These are phyloP conservation scores for Geoglossum glabrum DNA, from an alignment of 495 filamentous ascomycete genomes.

Conservation along the genomic window DNA sequence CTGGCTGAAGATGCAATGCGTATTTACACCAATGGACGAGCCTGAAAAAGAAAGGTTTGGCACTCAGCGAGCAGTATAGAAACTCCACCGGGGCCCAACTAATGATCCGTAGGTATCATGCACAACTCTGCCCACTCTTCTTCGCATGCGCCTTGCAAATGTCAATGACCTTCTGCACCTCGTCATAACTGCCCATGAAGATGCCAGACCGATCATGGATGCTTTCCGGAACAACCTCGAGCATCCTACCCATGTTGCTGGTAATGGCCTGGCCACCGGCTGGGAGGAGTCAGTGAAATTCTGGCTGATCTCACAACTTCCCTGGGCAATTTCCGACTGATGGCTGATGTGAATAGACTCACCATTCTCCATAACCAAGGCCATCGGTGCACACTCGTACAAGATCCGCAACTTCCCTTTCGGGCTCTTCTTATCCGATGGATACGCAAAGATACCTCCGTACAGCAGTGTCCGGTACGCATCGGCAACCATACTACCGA, in stretches of 20 bases:
- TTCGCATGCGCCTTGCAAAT: slow-evolving; percentile 29
- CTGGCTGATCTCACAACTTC: too few species aligned
- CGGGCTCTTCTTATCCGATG: slow-evolving; percentile 89
- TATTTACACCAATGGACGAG: neutral
- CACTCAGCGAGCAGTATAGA: neutral
- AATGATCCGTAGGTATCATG: neutral
- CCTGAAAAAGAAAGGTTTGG: neutral
- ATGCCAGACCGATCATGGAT: slow-evolving; percentile 95
- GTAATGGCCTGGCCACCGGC: slow-evolving; percentile 86
- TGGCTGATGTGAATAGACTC: slow-evolving; percentile 16
- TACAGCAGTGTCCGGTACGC: slow-evolving; percentile 91
- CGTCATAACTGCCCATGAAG: slow-evolving; percentile 83
- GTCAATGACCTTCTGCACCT: slow-evolving; percentile 87
- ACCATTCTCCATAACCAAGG: slow-evolving; percentile 98
- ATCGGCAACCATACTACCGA: slow-evolving; percentile 95
- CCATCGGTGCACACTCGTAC: slow-evolving; percentile 98
- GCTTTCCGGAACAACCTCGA: slow-evolving; percentile 73
- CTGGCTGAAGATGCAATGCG: neutral
- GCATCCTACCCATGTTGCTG: slow-evolving; percentile 71
- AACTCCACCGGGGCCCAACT: neutral
- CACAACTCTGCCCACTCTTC: neutral
- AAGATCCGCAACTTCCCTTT: slow-evolving; percentile 96
- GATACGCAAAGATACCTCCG: slow-evolving; percentile 93
- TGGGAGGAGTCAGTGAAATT: slow-evolving; percentile 14
- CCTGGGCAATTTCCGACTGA: neutral